phyloP scores from a whole-genome alignment of 768 basidiomycete genomes.

The Lyophyllum semitale region DNA sequence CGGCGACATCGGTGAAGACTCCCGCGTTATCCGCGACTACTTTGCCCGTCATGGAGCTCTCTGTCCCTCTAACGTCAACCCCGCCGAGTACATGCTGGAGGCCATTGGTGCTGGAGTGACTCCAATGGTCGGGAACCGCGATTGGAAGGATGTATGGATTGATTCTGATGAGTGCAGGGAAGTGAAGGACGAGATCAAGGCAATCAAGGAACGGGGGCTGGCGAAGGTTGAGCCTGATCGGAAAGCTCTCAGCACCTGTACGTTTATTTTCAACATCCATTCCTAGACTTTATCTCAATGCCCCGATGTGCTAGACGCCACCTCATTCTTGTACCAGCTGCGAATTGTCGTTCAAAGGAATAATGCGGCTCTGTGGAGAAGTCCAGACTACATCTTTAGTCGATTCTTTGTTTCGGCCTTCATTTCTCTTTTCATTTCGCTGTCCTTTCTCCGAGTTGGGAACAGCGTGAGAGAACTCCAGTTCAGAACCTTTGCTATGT shows the following conservation, averaged over 20 bases:
- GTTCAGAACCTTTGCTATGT: slow-evolving; percentile 82
- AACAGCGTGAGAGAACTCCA: slow-evolving; percentile 66
- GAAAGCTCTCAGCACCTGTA: slow-evolving; percentile 49
- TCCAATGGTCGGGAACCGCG: slow-evolving; percentile 70
- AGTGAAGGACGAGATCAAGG: slow-evolving; percentile 44
- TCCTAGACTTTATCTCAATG: background rate
- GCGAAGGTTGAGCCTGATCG: slow-evolving; percentile 41
- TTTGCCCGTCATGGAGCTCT: slow-evolving; percentile 73
- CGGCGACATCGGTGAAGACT: slow-evolving; percentile 82
- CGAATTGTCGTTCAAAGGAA: slow-evolving; percentile 66
- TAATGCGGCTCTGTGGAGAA: slow-evolving; percentile 75
- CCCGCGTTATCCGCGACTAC: slow-evolving; percentile 68
- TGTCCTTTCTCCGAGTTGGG: slow-evolving; percentile 80
- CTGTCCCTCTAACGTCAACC: slow-evolving; percentile 80
- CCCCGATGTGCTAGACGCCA: slow-evolving; percentile 55
- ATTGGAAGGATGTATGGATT: slow-evolving; percentile 88
- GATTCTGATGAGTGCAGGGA: slow-evolving; percentile 61
- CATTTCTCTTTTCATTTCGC: slow-evolving; percentile 69
- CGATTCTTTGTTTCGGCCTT: slow-evolving; percentile 76
- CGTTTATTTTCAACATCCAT: slow-evolving; percentile 13
- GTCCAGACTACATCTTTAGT: slow-evolving; percentile 84
- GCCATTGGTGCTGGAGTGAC: slow-evolving; percentile 86
- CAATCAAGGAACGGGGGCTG: slow-evolving; percentile 50
- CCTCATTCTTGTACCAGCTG: slow-evolving; percentile 75
- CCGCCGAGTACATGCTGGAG: slow-evolving; percentile 78